phyloP scores from a whole-genome alignment of 2,329 filamentous ascomycete species.

The Colletotrichum falcatum region DNA sequence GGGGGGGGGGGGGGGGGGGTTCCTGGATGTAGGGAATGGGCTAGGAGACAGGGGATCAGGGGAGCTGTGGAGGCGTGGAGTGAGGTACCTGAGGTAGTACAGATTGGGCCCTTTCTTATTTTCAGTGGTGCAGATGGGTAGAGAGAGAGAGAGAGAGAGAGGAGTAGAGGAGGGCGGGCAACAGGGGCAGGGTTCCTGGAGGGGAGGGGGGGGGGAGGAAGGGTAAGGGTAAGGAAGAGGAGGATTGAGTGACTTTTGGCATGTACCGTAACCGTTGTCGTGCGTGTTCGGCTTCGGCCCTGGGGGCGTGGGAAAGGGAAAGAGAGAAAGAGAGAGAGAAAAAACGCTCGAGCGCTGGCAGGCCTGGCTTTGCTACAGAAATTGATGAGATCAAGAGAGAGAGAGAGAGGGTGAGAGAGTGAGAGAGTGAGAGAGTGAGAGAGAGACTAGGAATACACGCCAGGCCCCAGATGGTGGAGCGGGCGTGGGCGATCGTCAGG shows the following conservation, averaged over 20 bases:
- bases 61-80: slow-evolving; percentile 43
- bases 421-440: slow-evolving; percentile 41
- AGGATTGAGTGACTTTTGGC: slow-evolving; percentile 43
- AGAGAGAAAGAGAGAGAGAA: too few species aligned
- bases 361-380: slow-evolving; percentile 43
- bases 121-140: slow-evolving; percentile 32
- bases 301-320: slow-evolving; percentile 29
- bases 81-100: slow-evolving; percentile 42
- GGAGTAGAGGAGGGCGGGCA: slow-evolving; percentile 40
- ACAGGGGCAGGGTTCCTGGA: slow-evolving; percentile 8
- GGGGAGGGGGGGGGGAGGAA: neutral
- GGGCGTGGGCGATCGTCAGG: slow-evolving; percentile 42
- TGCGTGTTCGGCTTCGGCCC: slow-evolving; percentile 22
- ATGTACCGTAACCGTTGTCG: slow-evolving; percentile 33
- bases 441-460: slow-evolving; percentile 40
- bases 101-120: slow-evolving; percentile 40
- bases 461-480: slow-evolving; percentile 36
- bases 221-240: slow-evolving; percentile 16
- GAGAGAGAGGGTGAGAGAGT: slow-evolving; percentile 41
- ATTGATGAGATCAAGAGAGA: slow-evolving; percentile 46
- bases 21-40: slow-evolving; percentile 37
- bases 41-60: slow-evolving; percentile 40
- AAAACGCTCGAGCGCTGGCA: slow-evolving; percentile 43
- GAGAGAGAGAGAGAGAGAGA: slow-evolving; percentile 25
- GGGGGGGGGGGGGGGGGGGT: slow-evolving; percentile 32